Percentiles rank a stretch among this genome's conserved stretches.
These are phyloP conservation scores for Septoria linicola DNA, from an alignment of 2,329 filamentous ascomycete species.

Conservation along the genomic window DNA sequence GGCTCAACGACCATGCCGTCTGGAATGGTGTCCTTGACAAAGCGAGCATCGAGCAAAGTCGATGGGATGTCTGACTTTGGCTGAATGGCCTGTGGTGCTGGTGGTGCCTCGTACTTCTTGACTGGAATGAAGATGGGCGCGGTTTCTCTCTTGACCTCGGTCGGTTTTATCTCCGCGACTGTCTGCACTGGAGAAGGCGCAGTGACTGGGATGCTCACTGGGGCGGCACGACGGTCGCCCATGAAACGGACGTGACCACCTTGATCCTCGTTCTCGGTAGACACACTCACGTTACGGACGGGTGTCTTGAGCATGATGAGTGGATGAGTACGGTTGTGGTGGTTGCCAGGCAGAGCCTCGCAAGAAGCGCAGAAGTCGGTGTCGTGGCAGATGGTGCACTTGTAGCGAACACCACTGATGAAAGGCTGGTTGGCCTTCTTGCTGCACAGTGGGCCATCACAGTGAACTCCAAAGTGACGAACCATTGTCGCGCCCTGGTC, in stretches of 20 bases:
- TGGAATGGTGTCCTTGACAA: constrained; percentile 71
- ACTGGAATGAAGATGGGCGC: constrained; percentile 27
- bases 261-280: constrained; percentile 74
- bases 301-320: constrained; percentile 96
- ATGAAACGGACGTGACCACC: constrained; percentile 67
- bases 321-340: constrained; percentile 93
- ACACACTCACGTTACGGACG: constrained; percentile 82
- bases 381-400: constrained; percentile 94
- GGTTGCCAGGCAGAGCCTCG: constrained; percentile 80
- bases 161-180: constrained; percentile 68
- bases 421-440: constrained; percentile 54
- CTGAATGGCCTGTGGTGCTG: constrained; percentile 22
- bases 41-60: constrained; percentile 60
- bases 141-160: constrained; percentile 31
- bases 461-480: constrained; percentile 83
- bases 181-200: constrained; percentile 67
- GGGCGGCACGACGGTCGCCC: constrained; percentile 59
- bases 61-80: constrained; percentile 25
- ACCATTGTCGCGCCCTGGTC: constrained; percentile 46
- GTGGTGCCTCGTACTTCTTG: constrained; percentile 31
- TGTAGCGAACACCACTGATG: constrained; percentile 87
- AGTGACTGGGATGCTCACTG: constrained; percentile 41
- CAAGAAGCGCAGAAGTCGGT: constrained; percentile 93
- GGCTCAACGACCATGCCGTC: constrained; percentile 74
- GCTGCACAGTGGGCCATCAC: constrained; percentile 86